Evolutionary conservation across 305 asterid genomes (phyloP), one percentile per base, ranked within the genome.

Genomic region (Rubia tinctorum): DNA sequence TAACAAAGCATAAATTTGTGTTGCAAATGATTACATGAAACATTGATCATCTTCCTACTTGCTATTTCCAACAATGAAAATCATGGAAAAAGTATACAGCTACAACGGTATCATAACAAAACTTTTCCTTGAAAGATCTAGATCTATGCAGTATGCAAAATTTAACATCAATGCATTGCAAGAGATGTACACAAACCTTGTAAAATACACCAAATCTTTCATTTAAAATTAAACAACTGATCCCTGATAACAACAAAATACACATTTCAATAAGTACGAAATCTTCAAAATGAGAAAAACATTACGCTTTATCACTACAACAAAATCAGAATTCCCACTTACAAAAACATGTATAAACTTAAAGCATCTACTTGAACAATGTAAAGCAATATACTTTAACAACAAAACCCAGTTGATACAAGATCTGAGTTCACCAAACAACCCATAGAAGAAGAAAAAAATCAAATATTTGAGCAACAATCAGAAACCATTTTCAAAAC

Each of bases 171-270:
- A 13, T 30, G 4, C 18, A 7, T 30, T 1, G 49, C n/a, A 59
- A 62, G 27, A 37, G 34, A 7, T 43, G 68, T 43, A 71, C 42
- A 79, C 85, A 72, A 75, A 94, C 97, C 91, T 94, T 91, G 86
- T 91, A 94, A 76, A 91, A 90, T 61, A 93, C 95, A 73, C 92
- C 92, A 62, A 86, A 15, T 14, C 97, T 97, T 18, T 94, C 97
- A 68, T 89, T 91, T 71, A 79, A 72, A 94, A 91, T 2, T 71
- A 83, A 56, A 9, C 89, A 22, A 95, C 98, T 75, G 98, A 94
- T 79, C 99, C 98, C 77, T 94, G 97, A 76, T 66, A 22, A 30
- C 34, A 30, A 30, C 34, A 3, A 30, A 30, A 30, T 30, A 30
- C 3, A 30, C 3, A 30, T 3, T 30, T 1, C 34, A 30, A 30